Base-by-base conservation (phyloP, 257 asterid genomes). In the Gynochthodes officinalis region DNA sequence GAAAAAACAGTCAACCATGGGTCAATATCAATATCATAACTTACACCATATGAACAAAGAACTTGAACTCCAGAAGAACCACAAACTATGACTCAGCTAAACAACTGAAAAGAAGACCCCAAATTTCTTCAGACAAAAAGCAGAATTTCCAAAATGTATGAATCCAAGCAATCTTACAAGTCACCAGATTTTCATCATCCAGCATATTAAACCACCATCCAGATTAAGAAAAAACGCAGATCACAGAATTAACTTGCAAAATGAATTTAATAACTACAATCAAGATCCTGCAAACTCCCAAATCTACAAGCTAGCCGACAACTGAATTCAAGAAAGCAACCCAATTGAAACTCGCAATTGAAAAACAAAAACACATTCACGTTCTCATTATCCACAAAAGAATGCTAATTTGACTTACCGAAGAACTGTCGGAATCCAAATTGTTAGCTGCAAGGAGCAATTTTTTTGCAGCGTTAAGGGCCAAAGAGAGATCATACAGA, bases 401-500 rank as follows among this genome's bases (percentile, higher is more conserved):
- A 59, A 25, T 6, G 11, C 21, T n/a, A 50, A 35, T 19, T 12
- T n/a, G 69, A 82, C 86, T 76, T 75, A 82, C 86, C 55, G 71
- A 21, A 21, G 82, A 80, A 67, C 69, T 64, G 61, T 77, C 65
- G 37, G 74, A 73, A 57, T 75, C 83, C 70, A 77, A 69, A 64
- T 72, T 71, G 48, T 81, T 78, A 9, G 83, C 87, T 42, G 84
- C 68, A 54, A 83, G 53, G 43, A 83, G 79, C 59, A 83, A 43
- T 40, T 74, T 77, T 60, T 83, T 83, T 49, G 83, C 77, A 71
- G 83, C 85, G 32, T 75, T 76, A 57, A 83, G 85, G 23, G 87
- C 82, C 32, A 80, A 30, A 23, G 76, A 73, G 63, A 82, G 89
- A 84, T 94, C 97, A 77, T 92, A 82, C 23, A 91, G 79, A 52